Evolutionary conservation across 1,284 basidiomycete genomes (phyloP).

Genomic region (Malassezia restricta): DNA sequence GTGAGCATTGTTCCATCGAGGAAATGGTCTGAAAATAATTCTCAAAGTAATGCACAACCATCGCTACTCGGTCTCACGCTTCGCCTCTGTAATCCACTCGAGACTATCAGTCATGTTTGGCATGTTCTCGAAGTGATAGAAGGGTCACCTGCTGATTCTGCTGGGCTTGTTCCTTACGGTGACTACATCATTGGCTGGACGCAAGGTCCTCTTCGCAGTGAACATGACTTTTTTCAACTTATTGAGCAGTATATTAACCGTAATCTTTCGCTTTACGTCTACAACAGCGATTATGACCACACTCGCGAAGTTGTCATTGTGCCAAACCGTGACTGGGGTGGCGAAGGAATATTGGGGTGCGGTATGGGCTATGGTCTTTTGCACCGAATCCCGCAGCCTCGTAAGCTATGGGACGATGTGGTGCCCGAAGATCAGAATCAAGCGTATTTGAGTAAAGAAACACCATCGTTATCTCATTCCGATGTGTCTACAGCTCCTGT

Average conservation of each 20-base stretch:
- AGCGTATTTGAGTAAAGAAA: not conserved
- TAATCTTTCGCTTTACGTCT: slow-evolving; percentile 82
- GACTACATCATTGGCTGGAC: slow-evolving; percentile 90
- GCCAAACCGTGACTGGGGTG: slow-evolving; percentile 38
- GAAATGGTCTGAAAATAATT: slow-evolving; percentile 63
- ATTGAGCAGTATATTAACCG: slow-evolving; percentile 89
- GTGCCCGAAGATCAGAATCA: not conserved
- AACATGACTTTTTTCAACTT: slow-evolving; percentile 91
- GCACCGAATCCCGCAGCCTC: slow-evolving; percentile 19
- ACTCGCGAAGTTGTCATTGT: slow-evolving; percentile 45
- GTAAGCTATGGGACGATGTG: slow-evolving; percentile 3
- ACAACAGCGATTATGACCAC: slow-evolving; percentile 83
- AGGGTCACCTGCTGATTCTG: slow-evolving; percentile 75
- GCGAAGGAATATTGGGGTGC: slow-evolving; percentile 39
- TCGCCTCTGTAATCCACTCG: slow-evolving; percentile 57
- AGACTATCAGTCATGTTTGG: slow-evolving; percentile 55
- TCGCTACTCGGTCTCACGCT: slow-evolving; percentile 83
- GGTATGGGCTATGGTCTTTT: slow-evolving; percentile 40
- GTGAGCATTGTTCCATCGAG: slow-evolving; percentile 73
- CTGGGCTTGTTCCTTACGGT: slow-evolving; percentile 69
- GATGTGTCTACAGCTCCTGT: not conserved
- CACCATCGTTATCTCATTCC: not conserved
- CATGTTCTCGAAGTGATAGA: slow-evolving; percentile 93
- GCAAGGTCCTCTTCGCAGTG: slow-evolving; percentile 68
- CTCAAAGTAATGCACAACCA: slow-evolving; percentile 45